Conservation (phyloP, 306 rosid species). For the Malus orientalis region DNA sequence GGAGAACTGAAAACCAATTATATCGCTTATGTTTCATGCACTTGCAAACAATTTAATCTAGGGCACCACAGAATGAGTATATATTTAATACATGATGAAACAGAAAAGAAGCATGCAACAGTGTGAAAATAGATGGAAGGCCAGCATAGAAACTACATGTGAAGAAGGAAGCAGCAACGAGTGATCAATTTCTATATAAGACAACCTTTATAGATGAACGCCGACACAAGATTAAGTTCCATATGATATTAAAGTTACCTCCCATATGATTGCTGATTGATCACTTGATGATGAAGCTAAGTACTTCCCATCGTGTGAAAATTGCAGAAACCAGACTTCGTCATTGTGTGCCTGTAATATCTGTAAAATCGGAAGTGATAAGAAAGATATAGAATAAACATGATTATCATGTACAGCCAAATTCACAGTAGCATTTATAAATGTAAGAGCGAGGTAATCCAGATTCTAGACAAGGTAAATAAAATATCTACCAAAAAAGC, state of each 20-base stretch:
- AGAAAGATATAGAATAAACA: constrained; percentile 14
- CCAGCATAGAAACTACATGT: neutral
- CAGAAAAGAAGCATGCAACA: neutral
- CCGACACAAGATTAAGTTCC: neutral
- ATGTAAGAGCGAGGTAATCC: neutral
- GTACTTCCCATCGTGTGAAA: constrained; percentile 85
- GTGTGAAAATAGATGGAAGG: neutral
- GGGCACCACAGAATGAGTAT: neutral
- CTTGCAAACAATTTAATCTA: neutral
- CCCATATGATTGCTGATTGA: constrained; percentile 85
- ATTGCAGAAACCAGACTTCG: constrained; percentile 91
- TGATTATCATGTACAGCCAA: constrained; percentile 8
- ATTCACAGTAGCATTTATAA: neutral
- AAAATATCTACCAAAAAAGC: neutral
- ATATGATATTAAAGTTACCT: constrained; percentile 44
- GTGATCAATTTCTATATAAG: neutral
- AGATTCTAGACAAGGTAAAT: neutral
- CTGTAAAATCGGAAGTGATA: constrained; percentile 32
- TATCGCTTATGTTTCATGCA: neutral
- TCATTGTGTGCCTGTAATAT: constrained; percentile 69
- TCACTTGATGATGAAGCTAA: constrained; percentile 93
- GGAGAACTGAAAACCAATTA: neutral
- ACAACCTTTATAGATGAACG: neutral
- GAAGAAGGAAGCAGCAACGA: neutral
- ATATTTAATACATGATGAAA: neutral